phyloP scores from a whole-genome alignment of 2,329 filamentous ascomycete genomes.

The Ascochyta pisi region DNA sequence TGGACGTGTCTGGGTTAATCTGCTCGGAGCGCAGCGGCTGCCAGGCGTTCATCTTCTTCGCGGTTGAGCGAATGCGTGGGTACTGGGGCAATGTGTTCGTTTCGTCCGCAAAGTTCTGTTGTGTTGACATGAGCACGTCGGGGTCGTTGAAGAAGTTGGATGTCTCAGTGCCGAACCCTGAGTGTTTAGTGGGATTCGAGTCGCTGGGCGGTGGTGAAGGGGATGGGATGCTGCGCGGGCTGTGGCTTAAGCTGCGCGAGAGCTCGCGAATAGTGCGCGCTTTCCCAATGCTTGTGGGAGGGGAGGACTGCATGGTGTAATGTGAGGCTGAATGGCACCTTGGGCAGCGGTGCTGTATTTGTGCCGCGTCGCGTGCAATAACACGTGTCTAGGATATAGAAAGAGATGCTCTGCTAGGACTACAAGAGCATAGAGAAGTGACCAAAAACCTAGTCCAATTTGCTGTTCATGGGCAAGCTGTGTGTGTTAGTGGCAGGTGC shows the following conservation, averaged over 20 bases:
- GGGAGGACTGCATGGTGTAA: conserved; percentile 46
- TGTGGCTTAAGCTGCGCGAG: conserved; percentile 45
- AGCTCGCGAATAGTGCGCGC: conserved; percentile 48
- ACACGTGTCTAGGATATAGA: conserved; percentile 36
- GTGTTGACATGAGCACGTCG: conserved; percentile 49
- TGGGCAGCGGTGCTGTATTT: conserved; percentile 22
- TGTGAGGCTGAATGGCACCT: conserved; percentile 25
- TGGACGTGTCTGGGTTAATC: conserved; percentile 45
- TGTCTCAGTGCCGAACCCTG: conserved; percentile 36
- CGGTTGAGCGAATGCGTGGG: conserved; percentile 47
- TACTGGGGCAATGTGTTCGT: conserved; percentile 43
- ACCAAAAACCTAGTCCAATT: conserved; percentile 25
- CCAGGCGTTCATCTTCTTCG: conserved; percentile 49
- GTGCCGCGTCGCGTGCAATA: conserved; percentile 38
- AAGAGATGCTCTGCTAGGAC: conserved; percentile 39
- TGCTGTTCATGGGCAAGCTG: conserved; percentile 3
- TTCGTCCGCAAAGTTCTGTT: conserved; percentile 46
- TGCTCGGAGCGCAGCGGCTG: conserved; percentile 46
- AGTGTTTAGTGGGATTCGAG: conserved; percentile 46
- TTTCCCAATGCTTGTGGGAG: conserved; percentile 46
- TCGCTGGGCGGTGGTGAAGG: conserved; percentile 42
- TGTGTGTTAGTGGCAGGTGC: conserved; percentile 37
- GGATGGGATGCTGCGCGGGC: conserved; percentile 40
- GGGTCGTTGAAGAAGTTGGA: conserved; percentile 44
- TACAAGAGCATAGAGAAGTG: conserved; percentile 23